These are phyloP conservation scores for Collybia sordida DNA, from an alignment of 768 basidiomycete species.

Conservation along the genomic window DNA sequence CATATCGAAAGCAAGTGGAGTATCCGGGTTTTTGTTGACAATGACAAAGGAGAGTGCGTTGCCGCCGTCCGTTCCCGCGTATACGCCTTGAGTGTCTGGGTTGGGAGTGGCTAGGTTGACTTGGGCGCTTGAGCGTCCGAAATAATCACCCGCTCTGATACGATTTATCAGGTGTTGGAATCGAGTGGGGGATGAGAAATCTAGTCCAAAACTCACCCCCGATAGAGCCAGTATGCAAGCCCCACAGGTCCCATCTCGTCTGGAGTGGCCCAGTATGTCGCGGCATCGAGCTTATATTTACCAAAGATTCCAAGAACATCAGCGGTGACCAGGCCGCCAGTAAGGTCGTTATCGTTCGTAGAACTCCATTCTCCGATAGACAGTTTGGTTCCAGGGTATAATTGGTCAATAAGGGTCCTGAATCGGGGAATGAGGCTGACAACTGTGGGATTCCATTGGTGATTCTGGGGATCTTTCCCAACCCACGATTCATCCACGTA, in stretches of 20 bases:
- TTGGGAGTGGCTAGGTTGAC: constrained; percentile 42
- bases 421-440: constrained; percentile 51
- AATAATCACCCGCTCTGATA: constrained; percentile 42
- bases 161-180: background rate
- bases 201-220: constrained; percentile 36
- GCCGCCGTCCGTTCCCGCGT: constrained; percentile 40
- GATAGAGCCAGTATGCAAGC: constrained; percentile 55
- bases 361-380: constrained; percentile 56
- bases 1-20: constrained; percentile 38
- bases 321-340: constrained; percentile 52
- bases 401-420: constrained; percentile 42
- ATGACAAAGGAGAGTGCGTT: constrained; percentile 42
- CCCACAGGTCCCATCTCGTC: constrained; percentile 48
- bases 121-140: constrained; percentile 42
- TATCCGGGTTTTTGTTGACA: constrained; percentile 49
- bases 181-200: background rate
- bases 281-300: constrained; percentile 44
- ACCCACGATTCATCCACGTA: constrained; percentile 60
- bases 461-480: constrained; percentile 40
- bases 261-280: constrained; percentile 53
- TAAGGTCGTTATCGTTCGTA: constrained; percentile 47
- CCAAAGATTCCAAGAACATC: constrained; percentile 55
- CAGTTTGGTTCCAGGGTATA: constrained; percentile 56
- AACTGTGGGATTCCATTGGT: constrained; percentile 43
- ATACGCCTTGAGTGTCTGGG: constrained; percentile 43